A percentile compares a stretch with the other conserved stretches of the same genome.
Conservation (phyloP, 257 asterid genomes). For the Solanum chilense region DNA sequence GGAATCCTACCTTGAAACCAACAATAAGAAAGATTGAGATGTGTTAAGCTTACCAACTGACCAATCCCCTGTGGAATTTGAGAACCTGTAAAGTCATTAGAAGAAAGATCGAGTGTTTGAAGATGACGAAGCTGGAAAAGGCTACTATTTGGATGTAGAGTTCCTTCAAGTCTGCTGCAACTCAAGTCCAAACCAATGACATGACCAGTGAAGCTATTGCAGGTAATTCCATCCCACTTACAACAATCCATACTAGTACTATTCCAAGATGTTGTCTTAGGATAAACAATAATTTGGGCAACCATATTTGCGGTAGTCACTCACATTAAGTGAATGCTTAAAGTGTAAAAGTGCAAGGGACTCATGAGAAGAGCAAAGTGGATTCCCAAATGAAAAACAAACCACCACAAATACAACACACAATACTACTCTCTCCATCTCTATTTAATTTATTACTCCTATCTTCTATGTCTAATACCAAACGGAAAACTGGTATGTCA, state of each 20-base stretch:
- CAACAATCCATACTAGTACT: background rate
- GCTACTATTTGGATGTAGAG: background rate
- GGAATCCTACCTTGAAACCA: fast-evolving
- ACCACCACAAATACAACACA: background rate
- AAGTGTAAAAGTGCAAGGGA: background rate
- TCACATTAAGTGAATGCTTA: background rate
- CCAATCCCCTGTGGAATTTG: no score
- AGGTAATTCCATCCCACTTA: background rate
- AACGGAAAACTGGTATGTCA: no score
- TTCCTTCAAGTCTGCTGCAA: background rate
- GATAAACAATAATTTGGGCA: fast-evolving
- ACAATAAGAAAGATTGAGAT: fast-evolving
- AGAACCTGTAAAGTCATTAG: no score
- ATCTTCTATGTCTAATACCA: no score
- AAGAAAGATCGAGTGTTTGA: background rate
- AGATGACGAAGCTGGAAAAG: background rate
- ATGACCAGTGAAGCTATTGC: background rate
- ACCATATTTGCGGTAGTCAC: fast-evolving
- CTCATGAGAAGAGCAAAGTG: background rate
- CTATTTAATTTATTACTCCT: no score
- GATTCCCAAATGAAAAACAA: background rate
- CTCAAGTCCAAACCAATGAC: background rate
- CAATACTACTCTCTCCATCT: background rate
- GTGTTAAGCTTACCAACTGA: no score
- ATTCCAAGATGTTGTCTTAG: background rate